Evolutionary conservation across 2,329 filamentous ascomycete genomes (phyloP).

Genomic region (Neophaeococcomyces aloes): DNA sequence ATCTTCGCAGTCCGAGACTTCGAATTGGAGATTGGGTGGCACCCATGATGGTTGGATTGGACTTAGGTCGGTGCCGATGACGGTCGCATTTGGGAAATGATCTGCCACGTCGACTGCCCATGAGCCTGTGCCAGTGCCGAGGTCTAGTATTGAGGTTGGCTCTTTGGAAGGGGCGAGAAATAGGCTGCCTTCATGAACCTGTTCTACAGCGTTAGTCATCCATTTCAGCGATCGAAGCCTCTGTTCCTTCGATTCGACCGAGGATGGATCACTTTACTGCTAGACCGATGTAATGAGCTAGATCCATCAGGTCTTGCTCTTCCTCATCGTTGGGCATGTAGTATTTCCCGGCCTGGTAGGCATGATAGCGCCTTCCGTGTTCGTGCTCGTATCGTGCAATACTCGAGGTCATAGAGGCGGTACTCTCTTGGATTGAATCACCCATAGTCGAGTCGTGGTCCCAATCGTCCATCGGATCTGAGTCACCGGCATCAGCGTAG

Average conservation of each 20-base stretch:
- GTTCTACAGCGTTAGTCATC: too few species aligned
- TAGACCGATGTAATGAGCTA: conserved; percentile 19
- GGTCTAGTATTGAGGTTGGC: too few species aligned
- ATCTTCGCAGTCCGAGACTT: conserved; percentile 28
- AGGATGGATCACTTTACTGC: conserved; percentile 25
- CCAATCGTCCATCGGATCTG: too few species aligned
- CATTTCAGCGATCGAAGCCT: too few species aligned
- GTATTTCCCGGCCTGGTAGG: conserved; percentile 33
- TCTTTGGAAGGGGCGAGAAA: too few species aligned
- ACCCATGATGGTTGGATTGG: conserved; percentile 40
- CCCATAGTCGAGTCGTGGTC: conserved; percentile 14
- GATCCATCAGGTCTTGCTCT: conserved; percentile 30
- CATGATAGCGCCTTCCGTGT: conserved; percentile 35
- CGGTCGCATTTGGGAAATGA: conserved; percentile 29
- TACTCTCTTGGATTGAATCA: conserved; percentile 4
- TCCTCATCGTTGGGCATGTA: conserved; percentile 35
- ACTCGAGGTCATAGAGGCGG: conserved; percentile 22
- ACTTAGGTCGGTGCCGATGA: conserved; percentile 40
- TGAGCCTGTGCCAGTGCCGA: conserved; percentile 49
- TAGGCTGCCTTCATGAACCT: too few species aligned
- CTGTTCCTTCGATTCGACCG: conserved; percentile 29
- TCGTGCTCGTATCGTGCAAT: conserved; percentile 28
- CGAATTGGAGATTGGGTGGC: conserved; percentile 27
- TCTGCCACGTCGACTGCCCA: conserved; percentile 32
- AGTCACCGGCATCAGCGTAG: too few species aligned